A percentile compares a stretch with the other conserved stretches of the same genome.
Conservation (phyloP, 495 filamentous ascomycete genomes). For the Paragyromitra xinjiangensis region DNA sequence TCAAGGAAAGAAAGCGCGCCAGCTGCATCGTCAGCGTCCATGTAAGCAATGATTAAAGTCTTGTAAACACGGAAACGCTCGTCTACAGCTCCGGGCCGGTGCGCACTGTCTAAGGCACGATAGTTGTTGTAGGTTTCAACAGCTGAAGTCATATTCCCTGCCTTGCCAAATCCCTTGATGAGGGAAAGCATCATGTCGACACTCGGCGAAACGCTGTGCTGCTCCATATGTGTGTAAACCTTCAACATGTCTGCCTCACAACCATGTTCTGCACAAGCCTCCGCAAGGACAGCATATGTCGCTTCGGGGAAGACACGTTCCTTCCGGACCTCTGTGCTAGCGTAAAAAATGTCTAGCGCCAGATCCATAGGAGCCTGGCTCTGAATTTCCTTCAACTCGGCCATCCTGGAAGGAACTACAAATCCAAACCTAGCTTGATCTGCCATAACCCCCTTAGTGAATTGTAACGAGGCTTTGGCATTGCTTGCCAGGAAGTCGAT, state of each 20-base stretch:
- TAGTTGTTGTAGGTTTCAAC: slow-evolving; percentile 88
- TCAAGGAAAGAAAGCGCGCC: slow-evolving; percentile 84
- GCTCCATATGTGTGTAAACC: slow-evolving; percentile 89
- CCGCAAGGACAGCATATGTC: slow-evolving; percentile 81
- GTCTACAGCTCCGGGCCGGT: slow-evolving; percentile 73
- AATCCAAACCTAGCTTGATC: slow-evolving; percentile 80
- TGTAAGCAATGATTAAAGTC: slow-evolving; percentile 84
- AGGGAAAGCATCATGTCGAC: slow-evolving; percentile 86
- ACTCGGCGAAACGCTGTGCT: slow-evolving; percentile 72
- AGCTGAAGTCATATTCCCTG: slow-evolving; percentile 83
- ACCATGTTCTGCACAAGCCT: slow-evolving; percentile 81
- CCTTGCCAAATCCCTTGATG: slow-evolving; percentile 87
- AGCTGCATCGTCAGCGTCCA: slow-evolving; percentile 76
- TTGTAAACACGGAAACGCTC: slow-evolving; percentile 87
- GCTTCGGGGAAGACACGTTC: slow-evolving; percentile 71
- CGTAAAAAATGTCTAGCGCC: slow-evolving; percentile 83
- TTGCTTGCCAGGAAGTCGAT: slow-evolving; percentile 81
- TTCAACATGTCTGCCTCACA: slow-evolving; percentile 86
- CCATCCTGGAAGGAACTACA: slow-evolving; percentile 83
- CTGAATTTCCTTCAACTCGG: slow-evolving; percentile 81
- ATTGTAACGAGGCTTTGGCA: slow-evolving; percentile 73
- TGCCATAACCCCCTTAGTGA: slow-evolving; percentile 78
- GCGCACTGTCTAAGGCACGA: slow-evolving; percentile 73
- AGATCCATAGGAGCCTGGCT: slow-evolving; percentile 73
- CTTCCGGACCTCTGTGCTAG: slow-evolving; percentile 67